Base-by-base conservation (phyloP, 148 eudicot genomes). In the Spergularia bocconei region DNA sequence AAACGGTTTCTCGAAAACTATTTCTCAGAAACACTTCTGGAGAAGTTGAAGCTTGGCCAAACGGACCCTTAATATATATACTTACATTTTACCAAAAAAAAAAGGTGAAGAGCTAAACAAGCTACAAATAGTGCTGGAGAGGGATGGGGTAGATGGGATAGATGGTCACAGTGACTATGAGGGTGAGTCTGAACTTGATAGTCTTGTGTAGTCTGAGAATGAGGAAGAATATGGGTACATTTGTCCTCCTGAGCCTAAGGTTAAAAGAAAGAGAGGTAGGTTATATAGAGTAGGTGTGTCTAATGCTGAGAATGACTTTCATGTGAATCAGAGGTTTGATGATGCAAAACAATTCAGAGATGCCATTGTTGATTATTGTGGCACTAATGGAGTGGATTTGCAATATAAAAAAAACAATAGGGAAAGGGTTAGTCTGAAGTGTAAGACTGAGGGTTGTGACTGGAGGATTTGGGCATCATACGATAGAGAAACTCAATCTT, bases 401-500 rank as follows among this genome's bases (percentile, higher is more conserved):
- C 16, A 7, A 3, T 57, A 19, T 48, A 41, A 5, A 1, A 65
- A 65, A 17, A 50, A 55, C 19, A 4, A 36, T 33, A 71, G 3
- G 36, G 50, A 17, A 7, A 56, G 33, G 63, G 19, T 56, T 10
- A 63, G 23, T 20, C 13, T 11, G 3, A 58, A 17, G 9, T 67
- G 54, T 56, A 17, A 55, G 21, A 12, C 6, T 3, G 74, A 56
- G 0, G 38, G 12, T 15, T 56, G 74, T 17, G 47, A 58, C 0
- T 56, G 63, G 62, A 29, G 2, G 33, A 56, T 71, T 9, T 71
- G 62, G 74, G 74, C 74, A 54, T 71, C 74, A 6, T 0, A 17
- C 10, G 9, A 54, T 2, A 58, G 33, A 8, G 11, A 36, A 15
- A 56, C 48, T 2, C 10, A 17, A 0, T 17, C 36, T 6, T 71